phyloP scores from a whole-genome alignment of 179 eudicot species.

The Gypsophila paniculata region DNA sequence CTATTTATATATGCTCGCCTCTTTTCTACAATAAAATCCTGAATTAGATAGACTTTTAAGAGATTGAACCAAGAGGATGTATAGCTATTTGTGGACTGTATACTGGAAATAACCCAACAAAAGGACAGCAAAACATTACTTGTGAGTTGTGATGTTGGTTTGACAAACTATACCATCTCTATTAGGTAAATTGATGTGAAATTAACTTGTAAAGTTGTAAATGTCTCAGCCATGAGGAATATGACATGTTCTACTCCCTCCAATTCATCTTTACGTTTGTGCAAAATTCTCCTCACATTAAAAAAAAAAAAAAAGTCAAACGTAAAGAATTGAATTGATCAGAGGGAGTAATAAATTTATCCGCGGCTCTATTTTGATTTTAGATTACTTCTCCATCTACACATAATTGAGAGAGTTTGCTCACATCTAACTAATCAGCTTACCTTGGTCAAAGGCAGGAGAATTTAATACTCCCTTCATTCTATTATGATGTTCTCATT shows the following conservation, averaged over 20 bases:
- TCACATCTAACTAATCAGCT: no score
- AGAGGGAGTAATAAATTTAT: no score
- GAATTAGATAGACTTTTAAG: not conserved
- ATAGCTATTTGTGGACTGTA: not conserved
- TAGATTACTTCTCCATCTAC: no score
- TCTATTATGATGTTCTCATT: no score
- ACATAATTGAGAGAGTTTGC: no score
- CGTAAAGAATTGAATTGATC: no score
- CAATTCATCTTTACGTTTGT: no score
- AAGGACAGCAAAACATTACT: not conserved
- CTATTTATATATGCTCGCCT: not conserved
- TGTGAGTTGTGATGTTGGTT: conserved; percentile 6
- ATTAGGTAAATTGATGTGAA: not conserved
- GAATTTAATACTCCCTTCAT: no score
- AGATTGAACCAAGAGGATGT: not conserved
- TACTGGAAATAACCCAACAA: not conserved
- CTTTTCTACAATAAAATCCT: not conserved
- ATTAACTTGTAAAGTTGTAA: not conserved
- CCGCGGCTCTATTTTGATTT: no score
- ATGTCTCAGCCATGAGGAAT: not conserved
- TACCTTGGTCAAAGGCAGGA: no score
- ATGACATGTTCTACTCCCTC: not conserved
- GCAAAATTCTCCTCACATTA: no score
- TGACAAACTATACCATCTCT: not conserved
- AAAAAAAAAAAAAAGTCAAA: no score